Base-by-base conservation (phyloP, 208 protist genomes). In the Trypanosoma rangeli region DNA sequence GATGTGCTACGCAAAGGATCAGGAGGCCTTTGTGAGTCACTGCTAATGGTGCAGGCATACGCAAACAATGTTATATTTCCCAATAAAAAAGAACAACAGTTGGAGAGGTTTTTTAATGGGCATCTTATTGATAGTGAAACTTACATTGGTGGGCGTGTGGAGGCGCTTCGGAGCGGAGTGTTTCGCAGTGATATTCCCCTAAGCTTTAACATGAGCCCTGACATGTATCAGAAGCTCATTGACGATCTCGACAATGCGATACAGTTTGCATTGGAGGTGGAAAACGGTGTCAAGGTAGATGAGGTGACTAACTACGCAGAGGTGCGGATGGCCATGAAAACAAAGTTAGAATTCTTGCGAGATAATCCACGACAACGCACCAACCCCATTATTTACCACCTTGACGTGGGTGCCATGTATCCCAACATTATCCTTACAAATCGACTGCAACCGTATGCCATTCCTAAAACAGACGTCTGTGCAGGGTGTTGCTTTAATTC, bases 371-470 rank as follows among this genome's bases (percentile, higher is more conserved):
- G 90, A 10, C 90, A 80, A 61, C 52, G 84, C 53, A 85, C 84
- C 59, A 74, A 73, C 31, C 99, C 99, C 1, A 68, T 99, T 22
- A 99, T 99, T 55, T 99, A 99, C 76, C 99, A 99, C 85, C 80
- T 99, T 1, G 99, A 99, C 71, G 99, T 99, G 7, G 93, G 91
- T 28, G 99, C 99, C 31, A 99, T 99, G 99, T 99, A 99, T 89
- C 99, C 99, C 0, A 99, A 99, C 81, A 99, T 99, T 82, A 99
- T 99, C 76, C 83, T 99, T 15, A 99, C 99, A 0, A 99, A 99
- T 75, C 87, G 99, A 46, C 93, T 99, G 10, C 98, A 99, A 82
- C 98, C 98, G 28, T 93, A 96, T 67, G 94, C 98, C 15, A 96
- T 99, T 48, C 94, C 98, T 3, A 86, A 88, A 55, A 86, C 98